Evolutionary conservation across 176 grass and related monocot species (phyloP).

Genomic region (Triticum turgidum): DNA sequence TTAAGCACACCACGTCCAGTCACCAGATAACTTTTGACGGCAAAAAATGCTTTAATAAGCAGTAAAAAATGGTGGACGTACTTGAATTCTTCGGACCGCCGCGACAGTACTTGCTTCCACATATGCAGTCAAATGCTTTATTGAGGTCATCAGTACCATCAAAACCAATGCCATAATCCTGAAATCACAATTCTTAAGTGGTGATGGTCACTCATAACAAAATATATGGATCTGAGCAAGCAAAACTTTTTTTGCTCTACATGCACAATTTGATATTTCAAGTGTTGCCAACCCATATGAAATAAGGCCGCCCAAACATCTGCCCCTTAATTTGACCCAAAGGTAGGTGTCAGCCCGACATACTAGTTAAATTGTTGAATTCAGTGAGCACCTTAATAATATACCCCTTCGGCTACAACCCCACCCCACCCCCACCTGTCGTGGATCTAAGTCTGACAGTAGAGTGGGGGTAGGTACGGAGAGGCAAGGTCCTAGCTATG

Average conservation of each 20-base stretch:
- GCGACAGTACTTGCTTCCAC: slow-evolving; percentile 31
- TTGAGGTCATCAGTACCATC: neutral
- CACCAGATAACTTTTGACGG: neutral
- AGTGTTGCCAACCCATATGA: neutral
- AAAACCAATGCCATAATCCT: slow-evolving; percentile 47
- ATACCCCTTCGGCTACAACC: too few species aligned
- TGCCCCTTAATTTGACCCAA: neutral
- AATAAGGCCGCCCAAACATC: neutral
- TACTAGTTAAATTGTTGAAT: neutral
- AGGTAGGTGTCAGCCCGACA: neutral
- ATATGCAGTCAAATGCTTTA: slow-evolving; percentile 40
- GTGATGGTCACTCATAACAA: neutral
- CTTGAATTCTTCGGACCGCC: slow-evolving; percentile 19
- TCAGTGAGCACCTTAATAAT: neutral
- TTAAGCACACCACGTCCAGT: neutral
- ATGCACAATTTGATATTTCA: neutral
- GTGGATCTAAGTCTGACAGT: too few species aligned
- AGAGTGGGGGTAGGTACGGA: too few species aligned
- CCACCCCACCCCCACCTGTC: too few species aligned
- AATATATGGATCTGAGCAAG: neutral
- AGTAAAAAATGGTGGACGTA: slow-evolving; percentile 12
- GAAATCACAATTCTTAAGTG: slow-evolving; percentile 5
- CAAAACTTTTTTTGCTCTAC: neutral
- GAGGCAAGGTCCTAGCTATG: too few species aligned
- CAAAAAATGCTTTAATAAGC: neutral